Base-by-base conservation (phyloP, 2,329 filamentous ascomycete genomes). In the Fusarium tupiense region DNA sequence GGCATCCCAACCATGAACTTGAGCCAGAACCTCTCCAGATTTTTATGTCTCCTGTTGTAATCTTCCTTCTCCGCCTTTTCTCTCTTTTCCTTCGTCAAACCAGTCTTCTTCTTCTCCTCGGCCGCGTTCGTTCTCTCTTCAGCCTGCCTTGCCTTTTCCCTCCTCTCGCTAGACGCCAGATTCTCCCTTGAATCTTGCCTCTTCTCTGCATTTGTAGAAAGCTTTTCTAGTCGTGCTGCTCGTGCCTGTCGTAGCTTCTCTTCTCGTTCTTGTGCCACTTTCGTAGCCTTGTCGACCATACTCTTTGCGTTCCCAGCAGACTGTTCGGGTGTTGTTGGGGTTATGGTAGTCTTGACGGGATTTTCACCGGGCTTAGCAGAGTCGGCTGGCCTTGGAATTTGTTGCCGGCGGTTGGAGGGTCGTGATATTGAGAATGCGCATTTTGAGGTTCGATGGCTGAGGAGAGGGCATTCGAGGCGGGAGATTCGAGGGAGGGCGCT, bases 1-100 rank as follows among this genome's bases (percentile, higher is more conserved):
- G 88, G 88, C 80, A 89, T 74, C 31, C 86, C 87, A 62, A 90
- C 84, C 73, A 90, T 86, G 13, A 84, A 69, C 29, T 82, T 80
- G 7, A 83, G 80, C 82, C 86, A 89, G 74, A 83, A 85, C 66
- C 86, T 78, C 62, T 84, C 83, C 37, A 85, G 84, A 43, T 77
- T 74, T 61, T 85, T 84, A 76, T 87, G 88, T 46, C 84, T 82
- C 69, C 77, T 76, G 74, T 84, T 80, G 72, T 85, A 87, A 49
- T 84, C 83, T 43, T 82, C 72, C 49, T 78, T 64, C 38, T 68
- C 70, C 52, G 73, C 57, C 61, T 73, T 60, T 50, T 64, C 64
- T 35, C 72, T 71, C 52, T 72, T 67, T 16, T 72, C 75, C 54
- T 78, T 71, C 7, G 61, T 61, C 11, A 71, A 26, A 3, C 61